Conservation (phyloP, 345 rosid genomes). For the Citrus reticulata region DNA sequence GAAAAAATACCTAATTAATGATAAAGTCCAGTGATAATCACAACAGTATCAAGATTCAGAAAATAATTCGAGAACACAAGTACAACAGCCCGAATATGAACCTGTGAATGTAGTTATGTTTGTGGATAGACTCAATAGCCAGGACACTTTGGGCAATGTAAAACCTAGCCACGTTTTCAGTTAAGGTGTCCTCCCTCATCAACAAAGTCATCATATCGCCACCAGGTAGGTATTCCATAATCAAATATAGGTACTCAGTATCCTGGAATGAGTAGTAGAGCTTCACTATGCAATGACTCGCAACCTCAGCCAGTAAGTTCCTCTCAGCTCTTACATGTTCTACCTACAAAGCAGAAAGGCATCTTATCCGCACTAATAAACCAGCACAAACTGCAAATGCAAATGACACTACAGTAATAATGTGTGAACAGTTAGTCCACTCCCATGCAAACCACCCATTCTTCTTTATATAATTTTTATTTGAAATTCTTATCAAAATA, state of each 20-base stretch:
- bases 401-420: not conserved
- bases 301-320: conserved; percentile 95
- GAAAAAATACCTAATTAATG: conserved; percentile 2
- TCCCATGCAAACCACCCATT: not conserved
- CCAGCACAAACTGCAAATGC: not conserved
- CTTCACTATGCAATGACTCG: conserved; percentile 91
- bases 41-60: conserved; percentile 5
- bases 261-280: conserved; percentile 97
- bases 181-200: conserved; percentile 88
- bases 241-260: conserved; percentile 81
- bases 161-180: conserved; percentile 78
- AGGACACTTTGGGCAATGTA: conserved; percentile 94
- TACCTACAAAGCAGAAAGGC: conserved; percentile 45
- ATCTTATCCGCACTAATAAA: conserved; percentile 7
- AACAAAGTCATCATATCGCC: conserved; percentile 97
- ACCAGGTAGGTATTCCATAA: conserved; percentile 98
- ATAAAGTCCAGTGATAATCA: not conserved
- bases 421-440: not conserved
- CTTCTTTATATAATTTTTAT: not conserved
- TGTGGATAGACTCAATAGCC: conserved; percentile 95
- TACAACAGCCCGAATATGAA: conserved; percentile 26
- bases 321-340: conserved; percentile 99
- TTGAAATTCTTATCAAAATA: not conserved
- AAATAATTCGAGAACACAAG: conserved; percentile 1
- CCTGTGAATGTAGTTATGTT: conserved; percentile 93